phyloP scores from a whole-genome alignment of 768 basidiomycete genomes.

The Rhodotorula toruloides region DNA sequence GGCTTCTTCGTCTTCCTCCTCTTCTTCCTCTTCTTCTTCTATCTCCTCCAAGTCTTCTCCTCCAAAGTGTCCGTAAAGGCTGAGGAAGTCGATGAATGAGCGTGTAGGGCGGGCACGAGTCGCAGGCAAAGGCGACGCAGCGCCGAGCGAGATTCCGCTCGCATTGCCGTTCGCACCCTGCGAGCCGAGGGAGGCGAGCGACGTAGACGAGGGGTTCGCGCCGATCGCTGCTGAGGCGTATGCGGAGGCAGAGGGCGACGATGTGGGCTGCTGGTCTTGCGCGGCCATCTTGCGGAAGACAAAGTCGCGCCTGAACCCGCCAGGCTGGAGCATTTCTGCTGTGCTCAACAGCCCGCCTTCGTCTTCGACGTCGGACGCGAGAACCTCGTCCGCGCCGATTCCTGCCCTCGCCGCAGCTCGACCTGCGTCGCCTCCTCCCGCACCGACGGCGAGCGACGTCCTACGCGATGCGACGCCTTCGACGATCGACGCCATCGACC shows the following conservation, averaged over 20 bases:
- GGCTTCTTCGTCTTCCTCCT: slow-evolving; percentile 53
- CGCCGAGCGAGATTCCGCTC: slow-evolving; percentile 6
- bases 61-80: slow-evolving; percentile 93
- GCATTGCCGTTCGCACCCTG: neutral
- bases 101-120: slow-evolving; percentile 5
- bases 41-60: slow-evolving; percentile 77
- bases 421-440: slow-evolving; percentile 2
- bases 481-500: no score
- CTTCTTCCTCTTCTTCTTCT: slow-evolving; percentile 68
- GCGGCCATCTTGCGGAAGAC: slow-evolving; percentile 23
- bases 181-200: neutral
- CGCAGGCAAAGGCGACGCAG: neutral
- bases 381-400: neutral
- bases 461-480: no score
- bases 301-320: slow-evolving; percentile 38
- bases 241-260: neutral
- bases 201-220: no score
- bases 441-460: no score
- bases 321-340: slow-evolving; percentile 37
- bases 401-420: no score
- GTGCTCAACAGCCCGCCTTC: neutral
- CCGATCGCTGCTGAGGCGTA: no score
- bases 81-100: slow-evolving; percentile 58
- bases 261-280: neutral
- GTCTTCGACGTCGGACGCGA: neutral